A percentile compares a stretch with the other conserved stretches of the same genome.
Conservation (phyloP, 345 rosid genomes). For the Dipteronia dyeriana region DNA sequence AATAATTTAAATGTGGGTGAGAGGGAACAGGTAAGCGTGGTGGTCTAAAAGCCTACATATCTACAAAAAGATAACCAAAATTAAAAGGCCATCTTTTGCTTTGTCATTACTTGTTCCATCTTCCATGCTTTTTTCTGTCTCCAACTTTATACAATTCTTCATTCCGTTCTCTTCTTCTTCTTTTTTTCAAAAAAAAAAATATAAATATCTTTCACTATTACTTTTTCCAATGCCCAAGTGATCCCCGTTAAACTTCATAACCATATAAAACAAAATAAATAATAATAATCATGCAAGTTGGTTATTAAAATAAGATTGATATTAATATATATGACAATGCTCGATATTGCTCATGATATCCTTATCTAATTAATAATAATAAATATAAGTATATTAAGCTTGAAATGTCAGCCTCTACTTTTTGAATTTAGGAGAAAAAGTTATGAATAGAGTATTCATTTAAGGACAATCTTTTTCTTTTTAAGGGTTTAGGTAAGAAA, state of each 20-base stretch:
- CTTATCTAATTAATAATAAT: no score
- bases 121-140: background rate
- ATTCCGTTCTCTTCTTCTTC: no score
- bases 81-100: conserved; percentile 18
- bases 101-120: conserved; percentile 39
- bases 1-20: conserved; percentile 16
- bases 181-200: no score
- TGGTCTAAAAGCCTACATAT: conserved; percentile 33
- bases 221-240: background rate
- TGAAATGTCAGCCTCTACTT: conserved; percentile 19
- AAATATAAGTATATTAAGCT: no score
- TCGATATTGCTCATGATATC: no score
- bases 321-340: no score
- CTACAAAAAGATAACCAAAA: conserved; percentile 24
- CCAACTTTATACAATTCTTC: no score
- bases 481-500: conserved; percentile 23
- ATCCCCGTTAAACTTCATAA: background rate
- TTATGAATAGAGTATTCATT: conserved; percentile 18
- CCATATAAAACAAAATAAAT: background rate
- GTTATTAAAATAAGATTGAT: background rate
- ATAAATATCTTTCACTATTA: no score
- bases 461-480: conserved; percentile 28
- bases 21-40: conserved; percentile 33
- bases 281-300: background rate
- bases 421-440: conserved; percentile 16